Percentiles rank a stretch among this genome's conserved stretches.
Evolutionary conservation across 208 protist species (phyloP).

Genomic region (Trypanosoma avium): DNA sequence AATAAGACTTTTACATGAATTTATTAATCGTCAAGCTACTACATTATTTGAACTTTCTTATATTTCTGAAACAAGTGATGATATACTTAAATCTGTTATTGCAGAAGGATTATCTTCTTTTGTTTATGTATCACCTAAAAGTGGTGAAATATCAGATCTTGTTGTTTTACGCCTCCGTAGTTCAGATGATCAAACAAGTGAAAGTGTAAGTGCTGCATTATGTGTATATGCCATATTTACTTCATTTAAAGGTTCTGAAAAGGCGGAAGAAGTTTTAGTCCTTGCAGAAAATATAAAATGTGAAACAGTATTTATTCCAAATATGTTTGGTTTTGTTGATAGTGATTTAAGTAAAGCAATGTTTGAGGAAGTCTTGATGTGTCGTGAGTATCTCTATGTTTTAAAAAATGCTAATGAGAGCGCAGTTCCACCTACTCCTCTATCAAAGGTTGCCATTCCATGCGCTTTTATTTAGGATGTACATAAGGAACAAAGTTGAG

Average conservation of each 20-base stretch:
- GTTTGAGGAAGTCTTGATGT: conserved; percentile 59
- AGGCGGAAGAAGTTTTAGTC: conserved; percentile 66
- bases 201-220: conserved; percentile 11
- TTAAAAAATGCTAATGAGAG: conserved; percentile 23
- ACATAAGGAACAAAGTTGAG: conserved; percentile 5
- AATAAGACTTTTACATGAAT: conserved; percentile 32
- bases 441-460: conserved; percentile 59
- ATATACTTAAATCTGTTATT: conserved; percentile 34
- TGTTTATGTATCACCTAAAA: conserved; percentile 31
- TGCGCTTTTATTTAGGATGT: conserved; percentile 47
- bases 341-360: conserved; percentile 76
- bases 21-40: conserved; percentile 34
- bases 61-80: conserved; percentile 39
- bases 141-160: conserved; percentile 47
- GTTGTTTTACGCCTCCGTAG: conserved; percentile 60
- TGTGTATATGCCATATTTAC: conserved; percentile 75
- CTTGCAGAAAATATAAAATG: conserved; percentile 48
- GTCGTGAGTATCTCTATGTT: conserved; percentile 73
- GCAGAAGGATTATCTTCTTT: conserved; percentile 34
- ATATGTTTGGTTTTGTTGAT: conserved; percentile 77
- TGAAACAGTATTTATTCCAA: conserved; percentile 64
- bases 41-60: conserved; percentile 48
- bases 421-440: conserved; percentile 40
- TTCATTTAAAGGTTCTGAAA: conserved; percentile 42
- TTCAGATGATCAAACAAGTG: not conserved